These are phyloP conservation scores for Fusarium sambucinum DNA, from an alignment of 2,329 filamentous ascomycete genomes.

Conservation along the genomic window DNA sequence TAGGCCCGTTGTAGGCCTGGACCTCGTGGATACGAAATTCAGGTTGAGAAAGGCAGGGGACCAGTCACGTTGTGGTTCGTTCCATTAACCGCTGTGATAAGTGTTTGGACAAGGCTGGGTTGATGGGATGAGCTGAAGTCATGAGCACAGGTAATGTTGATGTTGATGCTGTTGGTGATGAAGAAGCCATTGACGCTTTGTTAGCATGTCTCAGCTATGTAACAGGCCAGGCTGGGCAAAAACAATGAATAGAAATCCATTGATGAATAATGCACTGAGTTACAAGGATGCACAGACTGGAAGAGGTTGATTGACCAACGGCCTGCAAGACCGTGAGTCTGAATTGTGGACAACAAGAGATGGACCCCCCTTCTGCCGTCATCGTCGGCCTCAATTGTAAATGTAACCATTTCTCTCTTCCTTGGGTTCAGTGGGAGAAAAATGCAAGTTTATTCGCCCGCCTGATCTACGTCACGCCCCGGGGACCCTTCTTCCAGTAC, in stretches of 20 bases:
- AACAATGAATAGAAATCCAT: background rate
- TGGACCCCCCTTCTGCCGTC: conserved; percentile 30
- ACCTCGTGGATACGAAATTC: conserved; percentile 23
- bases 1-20: conserved; percentile 30
- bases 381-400: conserved; percentile 41
- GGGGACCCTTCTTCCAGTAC: conserved; percentile 13
- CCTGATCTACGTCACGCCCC: conserved; percentile 44
- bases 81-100: conserved; percentile 35
- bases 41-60: conserved; percentile 11
- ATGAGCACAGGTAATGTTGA: background rate
- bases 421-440: conserved; percentile 28
- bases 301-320: conserved; percentile 20
- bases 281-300: conserved; percentile 19
- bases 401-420: conserved; percentile 11
- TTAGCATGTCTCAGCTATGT: conserved; percentile 11
- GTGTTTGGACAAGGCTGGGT: conserved; percentile 16
- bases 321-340: background rate
- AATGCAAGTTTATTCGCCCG: conserved; percentile 32
- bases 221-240: conserved; percentile 7
- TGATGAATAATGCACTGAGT: too few species aligned
- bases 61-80: background rate
- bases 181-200: conserved; percentile 31
- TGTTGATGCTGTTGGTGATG: background rate
- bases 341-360: background rate
- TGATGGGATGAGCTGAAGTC: background rate